Conservation (phyloP, 805 yeast species). For the Starmerella stellata region DNA sequence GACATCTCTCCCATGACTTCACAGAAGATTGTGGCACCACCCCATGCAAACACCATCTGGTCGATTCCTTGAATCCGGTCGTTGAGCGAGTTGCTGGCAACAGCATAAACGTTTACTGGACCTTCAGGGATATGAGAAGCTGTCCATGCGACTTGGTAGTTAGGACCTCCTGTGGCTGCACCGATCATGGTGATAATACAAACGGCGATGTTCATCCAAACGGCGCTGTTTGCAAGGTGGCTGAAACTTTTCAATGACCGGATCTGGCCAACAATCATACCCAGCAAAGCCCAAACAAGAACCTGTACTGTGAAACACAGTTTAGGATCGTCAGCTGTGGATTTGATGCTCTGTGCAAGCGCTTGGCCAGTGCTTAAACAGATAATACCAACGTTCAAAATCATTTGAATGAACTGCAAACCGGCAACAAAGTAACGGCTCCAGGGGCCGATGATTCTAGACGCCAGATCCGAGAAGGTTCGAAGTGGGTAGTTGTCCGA, state of each 20-base stretch:
- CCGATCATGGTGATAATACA: constrained; percentile 31
- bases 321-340: constrained; percentile 10
- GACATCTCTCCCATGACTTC: constrained; percentile 34
- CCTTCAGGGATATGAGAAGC: neutral
- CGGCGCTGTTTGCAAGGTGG: constrained; percentile 29
- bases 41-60: constrained; percentile 33
- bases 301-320: constrained; percentile 29
- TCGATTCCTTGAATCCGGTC: constrained; percentile 19
- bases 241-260: constrained; percentile 27
- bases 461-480: constrained; percentile 29
- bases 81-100: constrained; percentile 1
- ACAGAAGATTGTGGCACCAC: constrained; percentile 34
- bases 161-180: constrained; percentile 21
- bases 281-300: constrained; percentile 29
- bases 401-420: constrained; percentile 29
- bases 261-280: constrained; percentile 30
- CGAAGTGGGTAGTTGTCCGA: constrained; percentile 29
- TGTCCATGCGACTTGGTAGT: constrained; percentile 16
- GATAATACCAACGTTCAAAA: constrained; percentile 29
- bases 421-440: constrained; percentile 23
- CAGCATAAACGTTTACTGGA: constrained; percentile 2
- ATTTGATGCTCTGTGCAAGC: constrained; percentile 24
- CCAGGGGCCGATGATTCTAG: constrained; percentile 25
- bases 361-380: constrained; percentile 29
- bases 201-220: constrained; percentile 31